Evolutionary conservation across 495 filamentous ascomycete species (phyloP), one percentile per base, ranked within the genome.

Genomic region (Neurospora sp.): DNA sequence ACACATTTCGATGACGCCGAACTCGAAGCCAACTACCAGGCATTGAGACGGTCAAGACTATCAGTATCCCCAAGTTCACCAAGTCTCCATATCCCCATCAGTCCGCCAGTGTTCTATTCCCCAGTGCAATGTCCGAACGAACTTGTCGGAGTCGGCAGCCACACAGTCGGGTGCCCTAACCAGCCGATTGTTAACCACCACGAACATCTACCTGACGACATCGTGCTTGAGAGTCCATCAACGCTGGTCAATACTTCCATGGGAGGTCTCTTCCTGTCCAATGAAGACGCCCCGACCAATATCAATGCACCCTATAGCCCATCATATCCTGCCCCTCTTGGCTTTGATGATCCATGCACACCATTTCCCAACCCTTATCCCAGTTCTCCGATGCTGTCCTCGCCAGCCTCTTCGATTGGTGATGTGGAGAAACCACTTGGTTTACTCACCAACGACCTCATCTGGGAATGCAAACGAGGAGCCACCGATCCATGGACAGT

Each of bases 21-120:
- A 3, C 73, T 73, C 38, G 71, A 75, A 18, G 37, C 41, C 5
- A 40, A 31, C 22, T 75, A 74, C 42, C 71, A 72, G 22, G 71
- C 53, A n/a, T 20, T 3, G 16, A 72, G 16, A 65, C 70, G 12
- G 20, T 37, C 48, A 31, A 42, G 40, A 31, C 44, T 8, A 4
- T 20, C 39, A 39, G 39, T 39, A 39, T 4, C 20, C 37, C 20
- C 18, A 12, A 72, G 39, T 20, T 22, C 12, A 18, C 20, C 18
- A 11, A 65, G 6, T 18, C 6, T 10, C 40, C 38, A 27, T 40
- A 14, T 40, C 6, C 31, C 27, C 10, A 42, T 35, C 6, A 65
- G 22, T 31, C 27, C 27, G 14, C 14, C 53, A 14, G 53, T 16
- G 2, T 7, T 14, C 18, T 65, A 65, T 65, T 65, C 27, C 12